Conservation (phyloP, 495 filamentous ascomycete species). For the Xylaria nigripes region DNA sequence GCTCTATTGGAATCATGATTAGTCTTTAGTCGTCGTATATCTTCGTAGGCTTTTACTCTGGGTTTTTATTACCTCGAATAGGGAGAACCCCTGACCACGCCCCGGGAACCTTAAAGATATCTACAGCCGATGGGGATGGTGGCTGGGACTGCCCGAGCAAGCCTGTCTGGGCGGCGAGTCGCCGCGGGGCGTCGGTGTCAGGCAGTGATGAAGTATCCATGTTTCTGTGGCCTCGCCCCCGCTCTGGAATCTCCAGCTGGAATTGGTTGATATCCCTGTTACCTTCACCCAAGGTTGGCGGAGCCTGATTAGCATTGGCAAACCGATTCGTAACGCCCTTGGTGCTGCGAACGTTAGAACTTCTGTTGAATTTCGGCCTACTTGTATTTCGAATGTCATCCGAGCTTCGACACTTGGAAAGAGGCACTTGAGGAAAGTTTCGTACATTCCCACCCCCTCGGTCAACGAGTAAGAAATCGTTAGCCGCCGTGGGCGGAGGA, state of each 20-base stretch:
- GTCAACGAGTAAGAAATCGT: conserved; percentile 53
- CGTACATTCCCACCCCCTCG: conserved; percentile 23
- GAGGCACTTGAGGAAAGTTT: conserved; percentile 5
- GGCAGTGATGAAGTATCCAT: conserved; percentile 8
- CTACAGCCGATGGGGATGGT: neutral
- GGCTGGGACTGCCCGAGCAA: neutral
- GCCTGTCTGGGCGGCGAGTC: neutral
- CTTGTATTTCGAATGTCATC: conserved; percentile 38
- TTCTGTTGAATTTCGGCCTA: conserved; percentile 48
- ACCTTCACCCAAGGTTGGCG: conserved; percentile 38
- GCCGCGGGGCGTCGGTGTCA: neutral
- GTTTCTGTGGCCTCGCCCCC: conserved; percentile 17
- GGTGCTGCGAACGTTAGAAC: conserved; percentile 45
- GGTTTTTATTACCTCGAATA: conserved; percentile 28
- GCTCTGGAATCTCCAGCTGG: conserved; percentile 15
- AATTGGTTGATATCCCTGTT: conserved; percentile 21
- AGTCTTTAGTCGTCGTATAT: conserved; percentile 30
- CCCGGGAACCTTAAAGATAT: neutral
- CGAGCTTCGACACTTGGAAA: conserved; percentile 25
- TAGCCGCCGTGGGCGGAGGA: conserved; percentile 29
- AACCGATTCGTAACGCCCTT: conserved; percentile 66
- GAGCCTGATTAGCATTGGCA: conserved; percentile 66
- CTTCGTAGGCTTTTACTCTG: conserved; percentile 31
- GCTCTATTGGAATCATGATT: neutral
- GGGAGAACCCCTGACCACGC: conserved; percentile 19